A percentile compares a stretch with the other conserved stretches of the same genome.
phyloP scores from a whole-genome alignment of 2,329 filamentous ascomycete species.

The Orbilia ellipsospora region DNA sequence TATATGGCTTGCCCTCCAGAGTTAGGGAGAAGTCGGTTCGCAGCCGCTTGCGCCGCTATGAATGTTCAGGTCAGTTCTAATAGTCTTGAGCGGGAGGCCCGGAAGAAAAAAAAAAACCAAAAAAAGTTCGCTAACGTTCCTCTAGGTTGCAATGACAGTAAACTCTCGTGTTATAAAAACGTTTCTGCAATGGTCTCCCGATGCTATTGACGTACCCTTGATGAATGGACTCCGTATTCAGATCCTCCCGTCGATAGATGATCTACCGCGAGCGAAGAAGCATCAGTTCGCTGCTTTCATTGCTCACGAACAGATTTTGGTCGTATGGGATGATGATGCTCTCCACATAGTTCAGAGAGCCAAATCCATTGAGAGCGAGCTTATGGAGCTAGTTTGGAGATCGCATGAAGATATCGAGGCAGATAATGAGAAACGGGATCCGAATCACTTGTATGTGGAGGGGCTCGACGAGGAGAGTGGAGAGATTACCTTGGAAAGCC shows the following conservation, averaged over 20 bases:
- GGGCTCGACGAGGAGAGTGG: slow-evolving; percentile 79
- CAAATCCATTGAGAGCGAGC: slow-evolving; percentile 77
- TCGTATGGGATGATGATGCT: slow-evolving; percentile 86
- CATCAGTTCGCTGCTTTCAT: slow-evolving; percentile 85
- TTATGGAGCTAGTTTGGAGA: slow-evolving; percentile 82
- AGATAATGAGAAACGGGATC: slow-evolving; percentile 67
- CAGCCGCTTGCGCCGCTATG: slow-evolving; percentile 73
- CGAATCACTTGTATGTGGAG: slow-evolving; percentile 62
- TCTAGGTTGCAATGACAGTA: slow-evolving; percentile 81
- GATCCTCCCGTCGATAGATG: slow-evolving; percentile 77
- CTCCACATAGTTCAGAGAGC: slow-evolving; percentile 76
- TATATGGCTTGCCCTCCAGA: slow-evolving; percentile 79
- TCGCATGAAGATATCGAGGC: slow-evolving; percentile 69
- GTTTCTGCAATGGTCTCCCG: slow-evolving; percentile 77
- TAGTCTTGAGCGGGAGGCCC: background rate
- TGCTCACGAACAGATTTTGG: slow-evolving; percentile 74
- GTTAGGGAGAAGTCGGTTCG: slow-evolving; percentile 72
- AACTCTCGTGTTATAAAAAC: slow-evolving; percentile 83
- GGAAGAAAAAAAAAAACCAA: no score
- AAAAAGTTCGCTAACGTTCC: slow-evolving; percentile 54
- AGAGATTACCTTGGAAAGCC: slow-evolving; percentile 72
- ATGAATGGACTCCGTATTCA: slow-evolving; percentile 81
- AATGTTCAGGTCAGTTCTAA: slow-evolving; percentile 73
- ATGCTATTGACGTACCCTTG: slow-evolving; percentile 78
- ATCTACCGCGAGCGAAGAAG: slow-evolving; percentile 77